Base-by-base conservation (phyloP, 2,329 filamentous ascomycete species). In the Fusarium sp. region DNA sequence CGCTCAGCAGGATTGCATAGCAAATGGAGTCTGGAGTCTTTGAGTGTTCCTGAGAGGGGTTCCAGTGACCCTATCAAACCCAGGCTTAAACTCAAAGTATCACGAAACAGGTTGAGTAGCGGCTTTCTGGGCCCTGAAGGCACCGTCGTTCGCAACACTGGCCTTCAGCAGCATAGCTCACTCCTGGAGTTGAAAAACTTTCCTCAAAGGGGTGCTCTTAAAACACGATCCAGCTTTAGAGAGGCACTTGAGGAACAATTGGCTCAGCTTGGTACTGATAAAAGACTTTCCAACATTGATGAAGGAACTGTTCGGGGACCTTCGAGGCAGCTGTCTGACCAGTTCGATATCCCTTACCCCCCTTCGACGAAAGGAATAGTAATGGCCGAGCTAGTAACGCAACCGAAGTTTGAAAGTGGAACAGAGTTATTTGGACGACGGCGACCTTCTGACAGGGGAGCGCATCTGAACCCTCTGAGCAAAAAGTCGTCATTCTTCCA, bases 261-360 rank as follows among this genome's bases (percentile, higher is more conserved):
- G n/a, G 39, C 50, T 13, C 47, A 47, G n/a, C 11, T 55, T 30
- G 56, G 61, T 23, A 25, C 46, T 30, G 57, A 54, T 5, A 49
- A 56, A 33, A 56, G 30, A 17, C 27, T 57, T 40, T 59, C 56
- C 40, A 56, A 45, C 17, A 64, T 63, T 43, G 48, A 68, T 27
- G 60, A 66, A 53, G 56, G 47, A 41, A 50, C 45, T 41, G 47
- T 37, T 14, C 40, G 32, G n/a, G 55, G 68, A 17, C 56, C 50
- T 35, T 73, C 71, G 3, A 61, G 66, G 8, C 69, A 68, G 37
- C 48, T 68, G 22, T 78, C 77, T 14, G 76, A 79, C 25, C 78
- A 77, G 40, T 79, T 79, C 53, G 77, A 78, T 43, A 76, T 80
- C 52, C 56, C 72, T 14, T 78, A 77, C 55, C 77, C 77, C 8